These are phyloP conservation scores for Plicaturopsis crispa DNA, from an alignment of 768 basidiomycete genomes.

Conservation along the genomic window DNA sequence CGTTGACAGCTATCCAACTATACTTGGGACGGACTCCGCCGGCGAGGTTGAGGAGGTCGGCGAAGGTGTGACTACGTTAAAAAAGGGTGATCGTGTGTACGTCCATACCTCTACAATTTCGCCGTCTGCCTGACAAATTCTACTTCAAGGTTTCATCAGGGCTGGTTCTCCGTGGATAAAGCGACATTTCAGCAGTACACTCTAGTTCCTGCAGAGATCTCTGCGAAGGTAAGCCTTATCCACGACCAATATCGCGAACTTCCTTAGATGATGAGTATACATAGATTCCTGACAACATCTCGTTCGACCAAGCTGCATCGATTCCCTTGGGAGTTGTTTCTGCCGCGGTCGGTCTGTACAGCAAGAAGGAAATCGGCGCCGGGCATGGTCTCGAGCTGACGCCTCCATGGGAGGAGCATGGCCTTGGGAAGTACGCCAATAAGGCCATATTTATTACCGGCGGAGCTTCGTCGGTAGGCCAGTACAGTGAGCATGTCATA, in stretches of 20 bases:
- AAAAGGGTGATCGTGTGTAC: slow-evolving; percentile 25
- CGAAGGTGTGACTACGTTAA: slow-evolving; percentile 22
- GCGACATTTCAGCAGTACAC: slow-evolving; percentile 16
- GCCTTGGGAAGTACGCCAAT: slow-evolving; percentile 10
- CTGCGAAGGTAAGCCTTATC: slow-evolving; percentile 8
- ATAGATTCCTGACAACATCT: slow-evolving; percentile 15
- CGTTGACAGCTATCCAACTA: slow-evolving; percentile 16
- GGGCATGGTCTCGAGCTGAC: slow-evolving; percentile 24
- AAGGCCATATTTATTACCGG: slow-evolving; percentile 30
- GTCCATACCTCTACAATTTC: too few relatives aligned
- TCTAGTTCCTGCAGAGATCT: slow-evolving; percentile 12
- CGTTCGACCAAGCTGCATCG: slow-evolving; percentile 16
- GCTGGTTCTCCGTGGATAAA: slow-evolving; percentile 5
- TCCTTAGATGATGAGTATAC: slow-evolving; percentile 8
- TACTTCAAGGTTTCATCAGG: slow-evolving; percentile 9
- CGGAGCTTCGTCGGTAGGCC: slow-evolving; percentile 16
- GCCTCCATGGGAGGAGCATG: slow-evolving; percentile 9
- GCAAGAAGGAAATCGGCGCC: slow-evolving; percentile 14
- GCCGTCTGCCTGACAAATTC: neutral
- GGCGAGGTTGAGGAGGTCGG: slow-evolving; percentile 26
- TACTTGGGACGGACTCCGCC: slow-evolving; percentile 21
- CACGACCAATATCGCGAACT: slow-evolving; percentile 2
- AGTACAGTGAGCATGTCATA: slow-evolving; percentile 13
- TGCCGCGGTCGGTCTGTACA: slow-evolving; percentile 18
- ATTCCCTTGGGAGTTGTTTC: slow-evolving; percentile 17